Evolutionary conservation across 768 basidiomycete genomes (phyloP), one percentile per base, ranked within the genome.

Genomic region (Clitopilus hobsonii): DNA sequence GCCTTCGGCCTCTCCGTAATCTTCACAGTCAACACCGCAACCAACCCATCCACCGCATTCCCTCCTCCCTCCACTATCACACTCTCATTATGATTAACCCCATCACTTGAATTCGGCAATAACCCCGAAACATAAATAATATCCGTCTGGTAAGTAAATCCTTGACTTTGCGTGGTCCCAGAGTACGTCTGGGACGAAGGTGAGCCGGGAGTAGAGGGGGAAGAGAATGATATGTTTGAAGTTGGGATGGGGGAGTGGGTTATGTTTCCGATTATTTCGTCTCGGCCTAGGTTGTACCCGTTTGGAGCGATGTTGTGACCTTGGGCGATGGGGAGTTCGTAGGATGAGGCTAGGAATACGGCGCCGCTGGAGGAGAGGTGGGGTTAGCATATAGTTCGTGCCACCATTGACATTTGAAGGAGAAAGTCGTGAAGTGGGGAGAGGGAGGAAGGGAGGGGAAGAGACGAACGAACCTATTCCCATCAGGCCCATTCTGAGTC

Each of bases 191-290:
- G n/a, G n/a, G n/a, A n/a, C n/a, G n/a, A n/a, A n/a, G n/a, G n/a
- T n/a, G n/a, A n/a, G n/a, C n/a, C n/a, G n/a, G n/a, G n/a, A n/a
- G n/a, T n/a, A n/a, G n/a, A n/a, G n/a, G n/a, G n/a, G n/a, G n/a
- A n/a, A n/a, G n/a, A n/a, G n/a, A n/a, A n/a, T n/a, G n/a, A n/a
- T n/a, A n/a, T n/a, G n/a, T n/a, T 79, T 84, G 48, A 89, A 61
- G 36, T 71, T 67, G 29, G 71, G 53, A 88, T 72, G 8, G 67
- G 41, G 22, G 76, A 71, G 20, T 70, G 65, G 0, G 93, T 94
- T 22, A 89, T 85, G 65, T 94, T 94, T 20, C 89, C 91, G 23
- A 95, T 73, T n/a, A 96, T 71, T 77, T 82, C 88, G 65, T 97
- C 93, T 23, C 85, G 86, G 11, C 86, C 93, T 26, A 88, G 74